Percentiles rank a stretch among this genome's conserved stretches.
Conservation (phyloP, 805 yeast species). For the Pichia kluyveri region DNA sequence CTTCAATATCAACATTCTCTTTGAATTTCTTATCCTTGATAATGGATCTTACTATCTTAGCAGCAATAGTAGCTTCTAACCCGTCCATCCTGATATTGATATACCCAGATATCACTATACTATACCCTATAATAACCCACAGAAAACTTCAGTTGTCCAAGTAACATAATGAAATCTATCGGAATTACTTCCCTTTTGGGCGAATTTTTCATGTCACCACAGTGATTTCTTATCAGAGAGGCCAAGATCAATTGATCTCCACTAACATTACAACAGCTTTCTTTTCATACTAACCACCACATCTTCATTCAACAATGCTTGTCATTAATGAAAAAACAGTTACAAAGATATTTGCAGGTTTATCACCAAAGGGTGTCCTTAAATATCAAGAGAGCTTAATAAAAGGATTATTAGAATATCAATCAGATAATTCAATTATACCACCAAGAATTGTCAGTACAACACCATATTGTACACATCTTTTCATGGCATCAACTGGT, state of each 20-base stretch:
- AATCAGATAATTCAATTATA: conserved; percentile 34
- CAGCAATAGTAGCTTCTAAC: background rate
- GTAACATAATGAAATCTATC: too few relatives aligned
- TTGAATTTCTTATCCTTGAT: too few relatives aligned
- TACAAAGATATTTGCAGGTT: conserved; percentile 19
- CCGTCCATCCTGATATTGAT: too few relatives aligned
- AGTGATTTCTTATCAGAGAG: too few relatives aligned
- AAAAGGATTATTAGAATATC: conserved; percentile 32
- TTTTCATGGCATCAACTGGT: conserved; percentile 61
- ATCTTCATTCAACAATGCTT: conserved; percentile 20
- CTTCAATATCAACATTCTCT: background rate
- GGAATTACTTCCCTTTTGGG: too few relatives aligned
- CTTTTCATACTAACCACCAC: too few relatives aligned
- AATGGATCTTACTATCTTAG: background rate
- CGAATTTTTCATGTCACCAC: too few relatives aligned
- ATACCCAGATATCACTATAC: too few relatives aligned
- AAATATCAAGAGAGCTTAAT: conserved; percentile 30
- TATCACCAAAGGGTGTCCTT: conserved; percentile 22
- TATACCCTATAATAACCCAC: too few relatives aligned
- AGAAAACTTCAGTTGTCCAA: too few relatives aligned
- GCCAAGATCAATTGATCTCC: too few relatives aligned
- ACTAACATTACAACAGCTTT: too few relatives aligned
- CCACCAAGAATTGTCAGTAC: conserved; percentile 46
- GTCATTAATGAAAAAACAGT: conserved; percentile 27
- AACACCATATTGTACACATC: conserved; percentile 34